Evolutionary conservation across 306 rosid species (phyloP), one percentile per base, ranked within the genome.

Genomic region (Astragalus membranaceus): DNA sequence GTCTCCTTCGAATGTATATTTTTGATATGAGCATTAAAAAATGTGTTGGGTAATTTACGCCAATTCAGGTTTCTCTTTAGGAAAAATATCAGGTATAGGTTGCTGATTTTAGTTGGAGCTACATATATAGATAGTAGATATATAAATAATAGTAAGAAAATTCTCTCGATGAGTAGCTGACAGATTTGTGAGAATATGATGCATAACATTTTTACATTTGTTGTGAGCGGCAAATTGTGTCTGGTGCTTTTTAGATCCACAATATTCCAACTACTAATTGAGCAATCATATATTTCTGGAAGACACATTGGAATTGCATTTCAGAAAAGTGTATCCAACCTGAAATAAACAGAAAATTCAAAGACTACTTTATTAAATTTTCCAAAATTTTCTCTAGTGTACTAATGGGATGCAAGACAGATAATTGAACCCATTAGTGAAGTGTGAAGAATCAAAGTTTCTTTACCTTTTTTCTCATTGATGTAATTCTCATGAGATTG

Each of bases 371-470:
- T 47, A 7, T 58, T 43, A 23, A 9, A 10, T 3, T 58, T 23
- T 4, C 3, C 57, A 6, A 20, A 30, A 20, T 54, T 17, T 49
- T 54, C 17, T 29, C 29, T 14, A 3, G 6, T 10, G 59, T 39
- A 60, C 69, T 72, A 7, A 73, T 11, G n/a, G 0, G 12, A 72
- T 65, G 12, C 0, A 53, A 30, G 68, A 75, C 52, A 5, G n/a
- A 59, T 51, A 59, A 46, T 5, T 39, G 57, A 70, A 48, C 78
- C 6, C 6, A 23, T 16, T 16, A 64, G 54, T 47, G 85, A 69
- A 15, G 42, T 61, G 65, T 23, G 39, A 20, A 53, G 84, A 77
- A 80, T 82, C 67, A 71, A 73, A 33, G 36, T 74, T 64, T 78
- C 7, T 2, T 41, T 26, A 8, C 54, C 5, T 10, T 72, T 39